Evolutionary conservation across 2,329 filamentous ascomycete genomes (phyloP).

Genomic region (Pseudogymnoascus sp.): DNA sequence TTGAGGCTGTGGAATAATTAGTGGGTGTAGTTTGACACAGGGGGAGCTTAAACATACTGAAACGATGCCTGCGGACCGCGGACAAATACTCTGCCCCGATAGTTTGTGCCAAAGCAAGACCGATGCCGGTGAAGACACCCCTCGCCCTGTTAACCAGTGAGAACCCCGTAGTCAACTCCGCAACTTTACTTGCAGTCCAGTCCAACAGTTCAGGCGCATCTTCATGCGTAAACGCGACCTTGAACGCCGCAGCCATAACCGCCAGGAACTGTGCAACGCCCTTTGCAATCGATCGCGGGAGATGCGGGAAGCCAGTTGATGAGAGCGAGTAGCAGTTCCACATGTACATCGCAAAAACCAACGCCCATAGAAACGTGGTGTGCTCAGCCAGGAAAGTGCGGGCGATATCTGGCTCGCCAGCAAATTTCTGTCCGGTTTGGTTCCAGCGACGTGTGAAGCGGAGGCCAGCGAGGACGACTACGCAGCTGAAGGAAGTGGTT

Average conservation of each 20-base stretch:
- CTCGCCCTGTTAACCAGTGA: conserved; percentile 33
- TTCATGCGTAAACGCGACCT: conserved; percentile 78
- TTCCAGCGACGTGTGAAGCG: conserved; percentile 79
- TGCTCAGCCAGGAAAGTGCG: conserved; percentile 61
- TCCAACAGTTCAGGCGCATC: conserved; percentile 79
- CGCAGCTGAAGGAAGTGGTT: conserved; percentile 21
- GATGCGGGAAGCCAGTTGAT: conserved; percentile 23
- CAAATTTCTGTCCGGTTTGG: conserved; percentile 93
- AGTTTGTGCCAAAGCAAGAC: conserved; percentile 31
- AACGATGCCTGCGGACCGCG: neutral
- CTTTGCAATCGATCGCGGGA: conserved; percentile 27
- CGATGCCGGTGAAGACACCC: conserved; percentile 43
- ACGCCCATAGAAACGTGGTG: conserved; percentile 63
- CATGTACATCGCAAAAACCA: conserved; percentile 65
- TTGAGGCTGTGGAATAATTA: conserved; percentile 21
- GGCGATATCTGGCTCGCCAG: conserved; percentile 83
- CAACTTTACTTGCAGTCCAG: conserved; percentile 31
- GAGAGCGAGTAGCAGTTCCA: conserved; percentile 35
- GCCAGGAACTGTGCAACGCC: conserved; percentile 38
- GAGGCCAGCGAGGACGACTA: conserved; percentile 53
- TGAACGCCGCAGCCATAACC: conserved; percentile 68
- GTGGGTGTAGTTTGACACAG: conserved; percentile 3
- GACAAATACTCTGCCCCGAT: conserved; percentile 41
- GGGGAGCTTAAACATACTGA: neutral
- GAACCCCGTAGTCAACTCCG: conserved; percentile 21